Evolutionary conservation across 2,329 filamentous ascomycete species (phyloP).

Genomic region (Fusarium sp.): DNA sequence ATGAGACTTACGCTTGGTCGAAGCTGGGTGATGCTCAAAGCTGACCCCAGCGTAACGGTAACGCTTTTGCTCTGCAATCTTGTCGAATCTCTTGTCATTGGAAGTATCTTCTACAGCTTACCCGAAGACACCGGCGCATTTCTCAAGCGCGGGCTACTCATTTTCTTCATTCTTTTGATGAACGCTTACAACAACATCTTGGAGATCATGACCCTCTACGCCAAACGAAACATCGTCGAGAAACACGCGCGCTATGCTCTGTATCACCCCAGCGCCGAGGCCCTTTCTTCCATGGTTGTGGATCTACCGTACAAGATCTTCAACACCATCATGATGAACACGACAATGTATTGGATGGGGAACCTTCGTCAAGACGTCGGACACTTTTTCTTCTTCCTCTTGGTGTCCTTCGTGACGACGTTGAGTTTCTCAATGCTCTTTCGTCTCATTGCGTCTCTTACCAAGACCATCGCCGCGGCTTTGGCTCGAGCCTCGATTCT

Average conservation of each 20-base stretch:
- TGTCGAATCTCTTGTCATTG: conserved; percentile 33
- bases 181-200: conserved; percentile 40
- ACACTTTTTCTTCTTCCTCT: conserved; percentile 58
- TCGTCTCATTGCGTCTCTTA: conserved; percentile 44
- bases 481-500: conserved; percentile 40
- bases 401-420: conserved; percentile 62
- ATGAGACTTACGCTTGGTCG: conserved; percentile 30
- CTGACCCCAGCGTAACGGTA: conserved; percentile 29
- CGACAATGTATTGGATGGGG: conserved; percentile 71
- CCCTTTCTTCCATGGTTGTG: conserved; percentile 33
- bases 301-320: conserved; percentile 40
- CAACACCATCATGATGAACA: conserved; percentile 51
- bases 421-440: conserved; percentile 74
- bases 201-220: conserved; percentile 42
- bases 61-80: conserved; percentile 36
- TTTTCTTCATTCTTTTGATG: conserved; percentile 37
- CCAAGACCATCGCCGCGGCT: conserved; percentile 39
- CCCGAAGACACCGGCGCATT: conserved; percentile 8
- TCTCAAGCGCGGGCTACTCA: conserved; percentile 14
- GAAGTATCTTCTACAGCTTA: conserved; percentile 38
- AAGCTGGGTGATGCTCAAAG: conserved; percentile 37
- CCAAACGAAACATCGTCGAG: conserved; percentile 46
- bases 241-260: conserved; percentile 48
- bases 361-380: conserved; percentile 68
- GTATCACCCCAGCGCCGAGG: conserved; percentile 46